Percentiles rank a stretch among this genome's conserved stretches.
Conservation (phyloP, 352 stramenopile genomes). For the Globisporangium okanoganense region DNA sequence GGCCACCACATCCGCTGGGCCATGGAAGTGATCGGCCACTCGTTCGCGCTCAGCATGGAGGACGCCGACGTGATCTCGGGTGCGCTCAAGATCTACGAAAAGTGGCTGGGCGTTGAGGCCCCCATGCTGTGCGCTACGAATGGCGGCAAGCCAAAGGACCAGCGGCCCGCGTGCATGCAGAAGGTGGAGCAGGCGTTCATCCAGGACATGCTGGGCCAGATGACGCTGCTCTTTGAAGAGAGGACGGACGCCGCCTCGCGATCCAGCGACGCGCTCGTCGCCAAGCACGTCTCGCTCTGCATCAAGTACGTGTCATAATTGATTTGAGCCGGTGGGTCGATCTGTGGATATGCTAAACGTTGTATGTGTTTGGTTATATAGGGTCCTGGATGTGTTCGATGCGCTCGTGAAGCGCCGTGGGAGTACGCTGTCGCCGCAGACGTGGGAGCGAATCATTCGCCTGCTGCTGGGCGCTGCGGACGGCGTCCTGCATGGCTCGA, state of each 20-base stretch:
- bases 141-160: slow-evolving; percentile 43
- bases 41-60: slow-evolving; percentile 83
- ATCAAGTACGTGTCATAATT: slow-evolving; percentile 38
- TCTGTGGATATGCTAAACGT: not conserved
- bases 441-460: slow-evolving; percentile 82
- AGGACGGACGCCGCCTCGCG: slow-evolving; percentile 29
- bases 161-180: slow-evolving; percentile 67
- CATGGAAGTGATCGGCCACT: slow-evolving; percentile 85
- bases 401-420: slow-evolving; percentile 65
- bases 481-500: slow-evolving; percentile 69
- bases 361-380: slow-evolving; percentile 16
- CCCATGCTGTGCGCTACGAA: slow-evolving; percentile 17
- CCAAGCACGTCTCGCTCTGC: slow-evolving; percentile 73
- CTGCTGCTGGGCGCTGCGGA: slow-evolving; percentile 73
- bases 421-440: slow-evolving; percentile 54
- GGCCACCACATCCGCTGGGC: slow-evolving; percentile 79
- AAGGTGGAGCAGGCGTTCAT: slow-evolving; percentile 85
- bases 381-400: slow-evolving; percentile 80
- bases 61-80: slow-evolving; percentile 80
- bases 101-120: slow-evolving; percentile 69
- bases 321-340: not conserved
- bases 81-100: slow-evolving; percentile 74
- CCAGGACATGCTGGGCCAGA: slow-evolving; percentile 82
- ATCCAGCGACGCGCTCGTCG: slow-evolving; percentile 31
- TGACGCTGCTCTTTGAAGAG: slow-evolving; percentile 87